Evolutionary conservation across 805 yeast genomes (phyloP).

Genomic region (Candida peoriensis): DNA sequence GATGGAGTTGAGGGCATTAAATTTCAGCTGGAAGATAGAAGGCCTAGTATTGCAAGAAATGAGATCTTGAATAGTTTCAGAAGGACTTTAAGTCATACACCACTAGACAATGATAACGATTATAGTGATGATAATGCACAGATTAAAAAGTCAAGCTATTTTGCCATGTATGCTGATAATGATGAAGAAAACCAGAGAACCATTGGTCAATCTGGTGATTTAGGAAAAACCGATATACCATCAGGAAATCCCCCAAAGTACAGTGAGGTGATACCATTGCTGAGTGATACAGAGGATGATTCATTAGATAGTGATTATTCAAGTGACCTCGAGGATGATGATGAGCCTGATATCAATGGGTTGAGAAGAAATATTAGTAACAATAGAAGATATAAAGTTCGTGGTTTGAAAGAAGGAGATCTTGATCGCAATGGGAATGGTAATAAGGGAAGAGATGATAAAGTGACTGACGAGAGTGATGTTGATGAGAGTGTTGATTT

Average conservation of each 20-base stretch:
- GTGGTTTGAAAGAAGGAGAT: no score
- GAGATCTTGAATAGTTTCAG: conserved; percentile 13
- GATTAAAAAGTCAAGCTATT: no score
- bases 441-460: conserved; percentile 2
- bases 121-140: no score
- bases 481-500: conserved; percentile 16
- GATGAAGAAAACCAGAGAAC: conserved; percentile 3
- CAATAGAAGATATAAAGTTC: no score
- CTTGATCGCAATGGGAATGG: no score
- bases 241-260: conserved; percentile 30
- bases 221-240: conserved; percentile 3
- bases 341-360: no score
- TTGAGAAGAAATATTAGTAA: no score
- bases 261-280: conserved; percentile 22
- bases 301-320: conserved; percentile 4
- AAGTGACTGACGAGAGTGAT: no score
- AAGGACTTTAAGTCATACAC: conserved; percentile 5
- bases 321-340: no score
- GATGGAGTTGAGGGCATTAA: conserved; percentile 5
- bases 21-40: conserved; percentile 1
- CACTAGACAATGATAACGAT: not conserved
- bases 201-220: conserved; percentile 6
- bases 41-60: conserved; percentile 7
- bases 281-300: conserved; percentile 23
- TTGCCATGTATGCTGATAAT: not conserved